Conservation (phyloP, 441 rosid genomes). For the Brassica hybrid region DNA sequence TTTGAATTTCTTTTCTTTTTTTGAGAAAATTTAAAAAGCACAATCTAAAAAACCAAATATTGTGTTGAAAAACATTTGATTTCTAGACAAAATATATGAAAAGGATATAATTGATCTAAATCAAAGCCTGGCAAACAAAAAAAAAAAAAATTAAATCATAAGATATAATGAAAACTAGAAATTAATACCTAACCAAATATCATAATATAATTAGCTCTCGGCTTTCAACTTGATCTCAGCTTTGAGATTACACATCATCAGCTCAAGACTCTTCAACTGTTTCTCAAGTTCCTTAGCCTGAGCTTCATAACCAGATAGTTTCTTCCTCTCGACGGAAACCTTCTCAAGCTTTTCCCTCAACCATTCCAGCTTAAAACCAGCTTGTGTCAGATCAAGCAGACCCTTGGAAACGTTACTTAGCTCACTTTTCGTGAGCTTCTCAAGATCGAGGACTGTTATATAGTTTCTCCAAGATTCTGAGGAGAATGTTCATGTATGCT, state of each 20-base stretch:
- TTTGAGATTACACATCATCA: not conserved
- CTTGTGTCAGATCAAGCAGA: slow-evolving; percentile 7
- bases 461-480: slow-evolving; percentile 9
- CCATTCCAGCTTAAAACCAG: slow-evolving; percentile 22
- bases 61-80: not conserved
- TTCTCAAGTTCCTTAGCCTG: slow-evolving; percentile 1
- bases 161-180: not conserved
- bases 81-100: not conserved
- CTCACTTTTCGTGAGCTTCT: not conserved
- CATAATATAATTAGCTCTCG: too few relatives aligned
- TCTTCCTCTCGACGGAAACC: slow-evolving; percentile 10
- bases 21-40: not conserved
- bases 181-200: not conserved
- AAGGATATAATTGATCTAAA: not conserved
- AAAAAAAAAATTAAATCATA: too few relatives aligned
- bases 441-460: not conserved
- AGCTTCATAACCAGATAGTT: not conserved
- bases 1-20: not conserved
- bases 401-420: not conserved
- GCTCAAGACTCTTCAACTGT: slow-evolving; percentile 7
- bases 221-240: not conserved
- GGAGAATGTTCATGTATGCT: slow-evolving; percentile 15
- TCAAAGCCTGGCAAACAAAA: not conserved
- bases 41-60: not conserved
- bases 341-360: slow-evolving; percentile 11